These are phyloP conservation scores for Moniliophthora roreri DNA, from an alignment of 1,284 basidiomycete species.

Conservation along the genomic window DNA sequence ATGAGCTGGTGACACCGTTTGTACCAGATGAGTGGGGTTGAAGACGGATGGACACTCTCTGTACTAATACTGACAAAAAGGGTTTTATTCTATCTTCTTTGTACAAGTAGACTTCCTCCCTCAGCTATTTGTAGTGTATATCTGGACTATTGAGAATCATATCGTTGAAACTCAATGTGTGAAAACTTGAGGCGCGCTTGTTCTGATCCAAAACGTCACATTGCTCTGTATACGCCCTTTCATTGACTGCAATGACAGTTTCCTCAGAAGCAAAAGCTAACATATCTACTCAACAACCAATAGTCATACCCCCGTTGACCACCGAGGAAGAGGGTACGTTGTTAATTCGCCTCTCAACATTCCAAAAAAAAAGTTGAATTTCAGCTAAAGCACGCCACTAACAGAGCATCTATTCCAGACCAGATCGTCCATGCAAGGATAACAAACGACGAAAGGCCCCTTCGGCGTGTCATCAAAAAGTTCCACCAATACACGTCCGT, in stretches of 20 bases:
- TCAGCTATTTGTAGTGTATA: neutral
- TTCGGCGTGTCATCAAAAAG: slow-evolving; percentile 75
- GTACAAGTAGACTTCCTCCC: neutral
- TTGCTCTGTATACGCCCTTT: neutral
- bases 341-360: slow-evolving; percentile 6
- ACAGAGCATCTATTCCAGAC: slow-evolving; percentile 41
- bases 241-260: neutral
- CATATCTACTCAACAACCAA: slow-evolving; percentile 4
- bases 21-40: slow-evolving; percentile 64
- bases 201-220: neutral
- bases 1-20: slow-evolving; percentile 78
- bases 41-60: slow-evolving; percentile 1
- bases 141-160: slow-evolving; percentile 34
- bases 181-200: neutral
- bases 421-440: slow-evolving; percentile 75
- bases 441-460: slow-evolving; percentile 70
- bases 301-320: slow-evolving; percentile 45
- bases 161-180: slow-evolving; percentile 14
- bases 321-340: slow-evolving; percentile 66
- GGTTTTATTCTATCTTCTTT: neutral
- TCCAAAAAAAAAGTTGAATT: slow-evolving; percentile 14
- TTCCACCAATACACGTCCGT: slow-evolving; percentile 70
- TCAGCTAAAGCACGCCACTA: slow-evolving; percentile 21
- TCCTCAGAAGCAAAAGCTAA: neutral
- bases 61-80: slow-evolving; percentile 30